These are phyloP conservation scores for Monosporascus ibericus DNA, from an alignment of 2,329 filamentous ascomycete genomes.

Conservation along the genomic window DNA sequence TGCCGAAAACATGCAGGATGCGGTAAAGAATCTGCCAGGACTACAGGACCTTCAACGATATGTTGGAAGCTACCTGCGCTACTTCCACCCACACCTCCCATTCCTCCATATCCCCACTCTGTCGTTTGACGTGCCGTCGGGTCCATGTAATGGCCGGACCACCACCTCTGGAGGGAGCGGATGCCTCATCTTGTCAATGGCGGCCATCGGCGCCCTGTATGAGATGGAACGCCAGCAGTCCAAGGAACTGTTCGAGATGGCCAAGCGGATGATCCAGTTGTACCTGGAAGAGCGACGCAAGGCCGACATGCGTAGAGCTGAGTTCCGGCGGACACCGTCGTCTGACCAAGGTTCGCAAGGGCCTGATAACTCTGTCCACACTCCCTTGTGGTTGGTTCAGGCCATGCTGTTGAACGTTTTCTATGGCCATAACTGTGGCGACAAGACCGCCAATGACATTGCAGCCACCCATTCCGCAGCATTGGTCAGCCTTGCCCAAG, in stretches of 20 bases:
- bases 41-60: slow-evolving; percentile 85
- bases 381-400: slow-evolving; percentile 91
- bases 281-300: slow-evolving; percentile 89
- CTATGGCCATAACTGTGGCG: slow-evolving; percentile 90
- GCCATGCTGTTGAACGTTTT: slow-evolving; percentile 95
- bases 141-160: slow-evolving; percentile 55
- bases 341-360: slow-evolving; percentile 41
- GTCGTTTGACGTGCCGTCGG: slow-evolving; percentile 76
- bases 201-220: slow-evolving; percentile 68
- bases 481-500: slow-evolving; percentile 82
- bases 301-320: slow-evolving; percentile 66
- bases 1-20: slow-evolving; percentile 42
- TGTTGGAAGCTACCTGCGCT: slow-evolving; percentile 82
- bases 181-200: slow-evolving; percentile 82
- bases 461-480: slow-evolving; percentile 89
- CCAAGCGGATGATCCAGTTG: slow-evolving; percentile 90
- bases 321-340: slow-evolving; percentile 46
- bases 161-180: slow-evolving; percentile 69
- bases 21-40: slow-evolving; percentile 62
- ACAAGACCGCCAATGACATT: slow-evolving; percentile 85
- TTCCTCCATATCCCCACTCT: slow-evolving; percentile 89
- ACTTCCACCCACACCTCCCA: slow-evolving; percentile 91
- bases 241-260: slow-evolving; percentile 81
- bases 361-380: slow-evolving; percentile 60
- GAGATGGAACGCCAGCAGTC: slow-evolving; percentile 77